Conservation (phyloP, 768 basidiomycete species). For the Termitomyces eurrhizus region DNA sequence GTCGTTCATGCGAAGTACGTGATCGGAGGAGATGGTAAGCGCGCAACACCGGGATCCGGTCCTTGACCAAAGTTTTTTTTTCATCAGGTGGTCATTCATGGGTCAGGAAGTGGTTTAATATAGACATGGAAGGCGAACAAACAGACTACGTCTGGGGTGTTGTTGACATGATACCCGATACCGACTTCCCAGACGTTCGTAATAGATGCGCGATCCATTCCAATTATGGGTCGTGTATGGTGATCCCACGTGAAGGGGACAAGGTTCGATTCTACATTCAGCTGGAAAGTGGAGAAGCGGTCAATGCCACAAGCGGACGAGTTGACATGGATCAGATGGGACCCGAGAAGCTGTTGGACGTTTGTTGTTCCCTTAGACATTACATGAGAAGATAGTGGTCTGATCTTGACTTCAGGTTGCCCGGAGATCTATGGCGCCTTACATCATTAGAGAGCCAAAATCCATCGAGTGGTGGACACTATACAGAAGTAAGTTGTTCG, state of each 20-base stretch:
- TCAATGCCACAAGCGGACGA: constrained; percentile 43
- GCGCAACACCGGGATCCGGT: neutral
- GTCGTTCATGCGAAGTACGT: constrained; percentile 69
- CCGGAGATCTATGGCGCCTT: constrained; percentile 54
- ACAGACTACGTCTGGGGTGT: constrained; percentile 83
- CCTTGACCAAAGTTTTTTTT: neutral
- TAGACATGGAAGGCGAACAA: constrained; percentile 77
- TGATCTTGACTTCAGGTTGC: constrained; percentile 38
- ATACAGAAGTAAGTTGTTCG: constrained; percentile 52
- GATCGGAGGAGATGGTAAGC: constrained; percentile 68
- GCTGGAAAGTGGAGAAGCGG: constrained; percentile 43
- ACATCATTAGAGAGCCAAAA: constrained; percentile 42
- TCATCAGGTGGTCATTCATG: constrained; percentile 75
- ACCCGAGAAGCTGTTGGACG: constrained; percentile 50
- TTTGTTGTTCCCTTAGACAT: constrained; percentile 20
- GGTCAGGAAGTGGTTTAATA: constrained; percentile 65
- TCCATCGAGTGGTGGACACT: constrained; percentile 69
- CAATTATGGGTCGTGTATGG: constrained; percentile 61
- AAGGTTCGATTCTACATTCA: constrained; percentile 72
- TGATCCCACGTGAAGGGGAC: constrained; percentile 71
- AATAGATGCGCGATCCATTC: constrained; percentile 67
- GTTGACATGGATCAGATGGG: constrained; percentile 50
- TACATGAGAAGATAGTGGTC: neutral
- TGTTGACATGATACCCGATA: constrained; percentile 65
- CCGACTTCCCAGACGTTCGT: constrained; percentile 76